phyloP scores from a whole-genome alignment of 495 filamentous ascomycete genomes.

The Apiosordaria backusii region DNA sequence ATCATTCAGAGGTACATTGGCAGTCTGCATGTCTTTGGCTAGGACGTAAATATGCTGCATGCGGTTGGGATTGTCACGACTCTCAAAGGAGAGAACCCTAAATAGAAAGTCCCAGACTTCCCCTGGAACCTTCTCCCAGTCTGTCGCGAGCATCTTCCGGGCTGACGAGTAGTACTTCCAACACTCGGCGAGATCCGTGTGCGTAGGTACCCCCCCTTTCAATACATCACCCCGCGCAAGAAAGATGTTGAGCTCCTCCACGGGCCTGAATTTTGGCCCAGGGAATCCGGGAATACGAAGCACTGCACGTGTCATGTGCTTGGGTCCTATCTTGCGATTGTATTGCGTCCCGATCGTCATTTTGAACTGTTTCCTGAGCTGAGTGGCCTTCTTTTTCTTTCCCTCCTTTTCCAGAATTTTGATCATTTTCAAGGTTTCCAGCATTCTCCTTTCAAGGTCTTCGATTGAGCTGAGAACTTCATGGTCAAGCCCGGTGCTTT shows the following conservation, averaged over 20 bases:
- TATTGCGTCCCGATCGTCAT: slow-evolving; percentile 37
- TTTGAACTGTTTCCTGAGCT: slow-evolving; percentile 30
- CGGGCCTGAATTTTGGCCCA: slow-evolving; percentile 22
- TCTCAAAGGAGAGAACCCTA: slow-evolving; percentile 40
- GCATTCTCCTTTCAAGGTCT: slow-evolving; percentile 54
- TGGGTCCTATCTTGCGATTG: slow-evolving; percentile 33
- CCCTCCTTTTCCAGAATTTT: slow-evolving; percentile 37
- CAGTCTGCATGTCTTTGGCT: slow-evolving; percentile 57
- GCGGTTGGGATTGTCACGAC: slow-evolving; percentile 46
- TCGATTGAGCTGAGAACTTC: slow-evolving; percentile 40
- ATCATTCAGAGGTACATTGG: slow-evolving; percentile 49
- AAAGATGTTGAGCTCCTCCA: slow-evolving; percentile 27
- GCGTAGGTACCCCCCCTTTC: slow-evolving; percentile 28
- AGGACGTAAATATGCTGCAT: slow-evolving; percentile 58
- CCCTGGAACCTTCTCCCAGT: slow-evolving; percentile 45
- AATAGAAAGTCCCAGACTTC: slow-evolving; percentile 56
- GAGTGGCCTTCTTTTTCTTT: slow-evolving; percentile 35
- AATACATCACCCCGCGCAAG: slow-evolving; percentile 31
- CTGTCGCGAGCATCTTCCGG: slow-evolving; percentile 41
- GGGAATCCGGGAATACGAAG: slow-evolving; percentile 28
- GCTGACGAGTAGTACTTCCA: slow-evolving; percentile 46
- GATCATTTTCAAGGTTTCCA: slow-evolving; percentile 36
- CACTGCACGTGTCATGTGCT: slow-evolving; percentile 22
- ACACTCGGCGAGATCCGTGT: slow-evolving; percentile 32
- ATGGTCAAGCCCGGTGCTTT: slow-evolving; percentile 42